These are phyloP conservation scores for Crataegus laevigata DNA, from an alignment of 306 rosid species.

Conservation along the genomic window DNA sequence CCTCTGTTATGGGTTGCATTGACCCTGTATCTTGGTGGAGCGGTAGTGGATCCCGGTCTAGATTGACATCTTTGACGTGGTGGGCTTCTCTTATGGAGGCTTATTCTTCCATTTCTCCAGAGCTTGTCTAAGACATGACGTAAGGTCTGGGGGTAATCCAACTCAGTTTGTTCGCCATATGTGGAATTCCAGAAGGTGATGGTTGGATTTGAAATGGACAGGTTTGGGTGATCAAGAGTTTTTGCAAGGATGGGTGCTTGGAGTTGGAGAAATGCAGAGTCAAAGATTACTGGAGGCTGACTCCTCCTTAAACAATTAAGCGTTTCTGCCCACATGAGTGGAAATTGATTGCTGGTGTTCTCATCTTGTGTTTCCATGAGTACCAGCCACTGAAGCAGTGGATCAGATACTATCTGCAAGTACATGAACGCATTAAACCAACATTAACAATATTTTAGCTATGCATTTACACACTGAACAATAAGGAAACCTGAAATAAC, in stretches of 20 bases:
- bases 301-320: constrained; percentile 42
- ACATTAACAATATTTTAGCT: neutral
- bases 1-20: constrained; percentile 38
- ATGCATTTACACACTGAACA: neutral
- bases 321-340: constrained; percentile 53
- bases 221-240: constrained; percentile 61
- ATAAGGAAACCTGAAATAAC: neutral
- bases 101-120: constrained; percentile 51
- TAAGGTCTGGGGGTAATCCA: constrained; percentile 59
- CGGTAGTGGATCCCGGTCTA: constrained; percentile 16
- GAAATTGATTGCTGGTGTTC: constrained; percentile 37
- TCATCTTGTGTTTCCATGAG: no score
- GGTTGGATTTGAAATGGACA: constrained; percentile 61
- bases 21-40: constrained; percentile 35
- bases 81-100: constrained; percentile 54
- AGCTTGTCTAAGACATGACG: constrained; percentile 61
- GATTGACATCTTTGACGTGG: constrained; percentile 37
- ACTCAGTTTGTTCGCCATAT: constrained; percentile 47
- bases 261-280: constrained; percentile 55
- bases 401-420: constrained; percentile 49
- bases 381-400: constrained; percentile 65
- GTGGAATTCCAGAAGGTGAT: constrained; percentile 70
- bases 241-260: constrained; percentile 59
- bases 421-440: neutral
- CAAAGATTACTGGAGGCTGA: constrained; percentile 52